Percentiles rank a stretch among this genome's conserved stretches.
These are phyloP conservation scores for Myriangium duriaei DNA, from an alignment of 2,329 filamentous ascomycete species.

Conservation along the genomic window DNA sequence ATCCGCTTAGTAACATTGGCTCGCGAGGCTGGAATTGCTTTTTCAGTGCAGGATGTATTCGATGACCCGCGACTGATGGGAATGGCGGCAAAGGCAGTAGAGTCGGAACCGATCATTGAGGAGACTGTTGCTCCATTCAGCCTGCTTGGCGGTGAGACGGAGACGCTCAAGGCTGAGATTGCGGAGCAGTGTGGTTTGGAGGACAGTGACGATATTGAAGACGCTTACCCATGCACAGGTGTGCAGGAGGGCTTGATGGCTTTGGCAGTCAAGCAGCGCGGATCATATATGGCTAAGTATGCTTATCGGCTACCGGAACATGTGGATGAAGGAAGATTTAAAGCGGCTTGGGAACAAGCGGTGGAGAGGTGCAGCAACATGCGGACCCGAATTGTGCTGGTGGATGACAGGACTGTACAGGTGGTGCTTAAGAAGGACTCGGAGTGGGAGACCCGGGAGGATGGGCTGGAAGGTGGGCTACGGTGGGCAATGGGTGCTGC, in stretches of 20 bases:
- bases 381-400: conserved; percentile 3
- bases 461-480: neutral
- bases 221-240: conserved; percentile 4
- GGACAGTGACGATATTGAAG: neutral
- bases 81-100: neutral
- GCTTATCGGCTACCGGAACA: neutral
- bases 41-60: conserved; percentile 1
- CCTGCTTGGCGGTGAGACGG: neutral
- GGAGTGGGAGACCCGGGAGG: neutral
- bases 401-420: neutral
- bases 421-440: neutral
- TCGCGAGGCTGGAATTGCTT: conserved; percentile 35
- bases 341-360: neutral
- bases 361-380: neutral
- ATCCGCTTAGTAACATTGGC: conserved; percentile 49
- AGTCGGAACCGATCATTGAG: neutral
- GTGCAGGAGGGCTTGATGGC: conserved; percentile 4
- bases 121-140: neutral
- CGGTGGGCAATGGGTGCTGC: neutral
- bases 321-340: neutral
- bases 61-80: neutral
- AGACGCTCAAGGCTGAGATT: conserved; percentile 10
- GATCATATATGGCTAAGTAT: neutral
- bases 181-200: neutral
- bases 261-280: neutral